These are phyloP conservation scores for Thelephora terrestris DNA, from an alignment of 1,284 basidiomycete species.

Conservation along the genomic window DNA sequence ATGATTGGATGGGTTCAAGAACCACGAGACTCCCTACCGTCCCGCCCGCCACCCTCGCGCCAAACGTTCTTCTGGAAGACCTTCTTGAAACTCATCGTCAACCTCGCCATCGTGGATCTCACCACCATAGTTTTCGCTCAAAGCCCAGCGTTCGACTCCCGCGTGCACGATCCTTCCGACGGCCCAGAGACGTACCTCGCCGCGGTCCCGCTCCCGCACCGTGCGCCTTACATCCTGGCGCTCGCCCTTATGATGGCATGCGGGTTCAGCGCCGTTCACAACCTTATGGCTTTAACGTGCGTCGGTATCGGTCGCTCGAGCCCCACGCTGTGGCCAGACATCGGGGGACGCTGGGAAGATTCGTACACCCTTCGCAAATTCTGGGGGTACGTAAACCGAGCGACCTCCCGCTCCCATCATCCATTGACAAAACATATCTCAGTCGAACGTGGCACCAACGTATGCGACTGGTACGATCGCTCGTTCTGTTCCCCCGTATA, in stretches of 20 bases:
- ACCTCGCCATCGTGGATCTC: background rate
- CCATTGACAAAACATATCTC: background rate
- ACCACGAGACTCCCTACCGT: background rate
- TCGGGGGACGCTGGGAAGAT: constrained; percentile 23
- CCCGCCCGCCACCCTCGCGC: background rate
- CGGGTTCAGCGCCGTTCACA: constrained; percentile 16
- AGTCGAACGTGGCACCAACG: constrained; percentile 26
- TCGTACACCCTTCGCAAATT: constrained; percentile 26
- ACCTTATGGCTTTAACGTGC: constrained; percentile 10
- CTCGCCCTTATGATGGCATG: background rate
- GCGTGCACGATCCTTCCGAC: background rate
- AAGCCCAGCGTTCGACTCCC: background rate
- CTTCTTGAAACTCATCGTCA: background rate
- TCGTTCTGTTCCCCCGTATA: background rate
- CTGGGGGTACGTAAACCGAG: constrained; percentile 24
- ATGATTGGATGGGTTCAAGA: background rate
- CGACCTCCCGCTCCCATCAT: background rate
- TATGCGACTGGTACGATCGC: constrained; percentile 14
- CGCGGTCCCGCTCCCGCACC: background rate
- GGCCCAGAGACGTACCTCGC: background rate
- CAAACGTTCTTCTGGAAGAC: background rate
- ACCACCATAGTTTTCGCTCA: background rate
- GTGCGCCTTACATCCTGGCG: background rate
- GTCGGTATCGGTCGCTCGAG: constrained; percentile 17
- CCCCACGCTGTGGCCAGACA: constrained; percentile 24